Base-by-base conservation (phyloP, 148 eudicot species). In the Rhododendron mucronatum region DNA sequence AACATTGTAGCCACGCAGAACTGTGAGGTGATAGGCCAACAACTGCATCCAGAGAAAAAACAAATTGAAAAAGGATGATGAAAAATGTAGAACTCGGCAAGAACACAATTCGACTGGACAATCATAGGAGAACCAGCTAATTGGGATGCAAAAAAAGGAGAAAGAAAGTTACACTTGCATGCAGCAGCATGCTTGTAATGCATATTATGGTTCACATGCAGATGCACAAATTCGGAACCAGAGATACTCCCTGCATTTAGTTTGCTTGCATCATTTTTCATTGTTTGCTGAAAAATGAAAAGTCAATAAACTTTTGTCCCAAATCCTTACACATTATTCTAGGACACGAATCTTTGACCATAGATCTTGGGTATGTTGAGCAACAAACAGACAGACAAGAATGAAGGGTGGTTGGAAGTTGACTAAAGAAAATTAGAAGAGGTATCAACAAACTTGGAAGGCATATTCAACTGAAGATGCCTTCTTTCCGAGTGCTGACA, bases 1-100 rank as follows among this genome's bases (percentile, higher is more conserved):
- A 80, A 97, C 99, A 87, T 97, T 97, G 89, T 93, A 89, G 65
- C 99, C 99, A 45, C 99, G 93, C 76, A 93, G 89, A 50, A 97
- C 99, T 1, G 98, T 97, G 26, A 97, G 91, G 88, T 97, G 99
- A 91, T 95, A 97, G 11, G 99, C 98, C 93, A 97, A 88, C 80
- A 97, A 87, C 99, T 97, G 98, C 92, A 93, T 44, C 76, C 82
- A 86, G 21, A 87, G 26, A 6, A 67, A 48, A 59, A 53, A 67
- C 5, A 83, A 35, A 84, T 75, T 0, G 14, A 71, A 30, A 33
- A 7, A 37, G 33, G 1, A 15, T 30, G 45, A 59, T 28, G 33
- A 51, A 50, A 18, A 30, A 45, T 80, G 14, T 1, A 16, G 57
- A 23, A 16, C 41, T 21, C 1, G 63, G 37, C 16, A 33, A n/a